Percentiles rank a stretch among this genome's conserved stretches.
Conservation (phyloP, 768 basidiomycete species). For the Hirschioporus abietinus region DNA sequence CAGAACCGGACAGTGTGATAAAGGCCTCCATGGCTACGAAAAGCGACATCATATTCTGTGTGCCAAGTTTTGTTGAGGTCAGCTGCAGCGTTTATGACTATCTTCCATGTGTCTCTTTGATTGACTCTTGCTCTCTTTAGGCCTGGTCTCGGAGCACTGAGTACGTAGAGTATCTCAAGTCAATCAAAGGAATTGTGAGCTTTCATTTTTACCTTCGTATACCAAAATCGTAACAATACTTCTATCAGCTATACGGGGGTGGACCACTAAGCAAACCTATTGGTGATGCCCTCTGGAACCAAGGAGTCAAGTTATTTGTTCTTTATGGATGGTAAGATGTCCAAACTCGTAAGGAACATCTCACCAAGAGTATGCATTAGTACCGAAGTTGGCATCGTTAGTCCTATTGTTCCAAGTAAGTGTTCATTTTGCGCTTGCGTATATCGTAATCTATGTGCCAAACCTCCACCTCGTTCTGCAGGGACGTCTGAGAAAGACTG, state of each 20-base stretch:
- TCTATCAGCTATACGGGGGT: conserved; percentile 13
- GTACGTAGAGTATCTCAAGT: conserved; percentile 9
- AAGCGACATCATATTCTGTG: conserved; percentile 7
- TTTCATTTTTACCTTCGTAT: background rate
- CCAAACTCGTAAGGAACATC: background rate
- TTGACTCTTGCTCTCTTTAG: background rate
- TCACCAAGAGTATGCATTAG: background rate
- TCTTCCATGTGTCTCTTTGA: background rate
- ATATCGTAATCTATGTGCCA: background rate
- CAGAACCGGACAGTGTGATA: conserved; percentile 14
- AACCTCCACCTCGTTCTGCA: background rate
- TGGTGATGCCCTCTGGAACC: conserved; percentile 19
- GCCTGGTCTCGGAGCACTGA: conserved; percentile 11
- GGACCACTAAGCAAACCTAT: conserved; percentile 21
- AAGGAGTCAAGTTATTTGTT: conserved; percentile 17
- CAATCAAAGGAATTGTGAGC: conserved; percentile 14
- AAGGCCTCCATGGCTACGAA: conserved; percentile 4
- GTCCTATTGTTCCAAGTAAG: background rate
- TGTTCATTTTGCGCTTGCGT: background rate
- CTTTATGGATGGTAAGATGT: conserved; percentile 9
- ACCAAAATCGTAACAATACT: background rate
- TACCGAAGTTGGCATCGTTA: background rate
- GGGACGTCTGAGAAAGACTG: conserved; percentile 17
- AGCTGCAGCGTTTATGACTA: background rate
- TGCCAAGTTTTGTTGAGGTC: conserved; percentile 16